Conservation (phyloP, 2,329 filamentous ascomycete species). For the Penicillium sp. region DNA sequence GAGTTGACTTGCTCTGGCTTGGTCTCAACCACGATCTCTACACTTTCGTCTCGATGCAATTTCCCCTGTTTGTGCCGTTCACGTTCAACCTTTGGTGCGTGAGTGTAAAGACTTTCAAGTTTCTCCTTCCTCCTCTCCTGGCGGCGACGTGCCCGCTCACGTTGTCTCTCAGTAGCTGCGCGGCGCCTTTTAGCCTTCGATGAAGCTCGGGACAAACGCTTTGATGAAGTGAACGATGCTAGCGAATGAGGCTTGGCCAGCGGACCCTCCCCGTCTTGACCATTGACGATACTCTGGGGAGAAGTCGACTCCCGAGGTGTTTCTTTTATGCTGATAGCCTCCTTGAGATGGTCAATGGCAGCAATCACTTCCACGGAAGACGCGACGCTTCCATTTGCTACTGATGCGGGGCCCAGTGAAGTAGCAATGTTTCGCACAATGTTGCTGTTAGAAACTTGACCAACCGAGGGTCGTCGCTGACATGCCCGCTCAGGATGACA, state of each 20-base stretch:
- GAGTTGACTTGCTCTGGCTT: constrained; percentile 35
- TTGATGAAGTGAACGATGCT: background rate
- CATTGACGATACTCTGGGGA: background rate
- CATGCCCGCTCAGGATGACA: background rate
- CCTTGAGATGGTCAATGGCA: constrained; percentile 18
- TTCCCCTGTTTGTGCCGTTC: background rate
- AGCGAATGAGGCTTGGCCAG: background rate
- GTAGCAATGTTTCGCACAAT: constrained; percentile 4
- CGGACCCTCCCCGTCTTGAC: background rate
- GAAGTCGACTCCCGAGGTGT: background rate
- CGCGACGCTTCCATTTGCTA: constrained; percentile 7
- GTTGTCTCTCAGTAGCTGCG: background rate
- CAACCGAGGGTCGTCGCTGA: background rate
- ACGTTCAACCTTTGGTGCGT: background rate
- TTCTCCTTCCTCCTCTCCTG: constrained; percentile 4
- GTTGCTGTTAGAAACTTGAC: background rate
- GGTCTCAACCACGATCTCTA: background rate
- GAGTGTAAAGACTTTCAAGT: background rate
- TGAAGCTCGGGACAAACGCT: background rate
- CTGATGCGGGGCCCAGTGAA: background rate
- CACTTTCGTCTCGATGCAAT: no score
- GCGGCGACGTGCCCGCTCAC: constrained; percentile 2
- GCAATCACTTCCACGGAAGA: constrained; percentile 16
- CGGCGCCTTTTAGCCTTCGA: background rate
- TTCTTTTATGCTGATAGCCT: background rate